Conservation (phyloP, 306 rosid species). For the Prosopis cineraria region DNA sequence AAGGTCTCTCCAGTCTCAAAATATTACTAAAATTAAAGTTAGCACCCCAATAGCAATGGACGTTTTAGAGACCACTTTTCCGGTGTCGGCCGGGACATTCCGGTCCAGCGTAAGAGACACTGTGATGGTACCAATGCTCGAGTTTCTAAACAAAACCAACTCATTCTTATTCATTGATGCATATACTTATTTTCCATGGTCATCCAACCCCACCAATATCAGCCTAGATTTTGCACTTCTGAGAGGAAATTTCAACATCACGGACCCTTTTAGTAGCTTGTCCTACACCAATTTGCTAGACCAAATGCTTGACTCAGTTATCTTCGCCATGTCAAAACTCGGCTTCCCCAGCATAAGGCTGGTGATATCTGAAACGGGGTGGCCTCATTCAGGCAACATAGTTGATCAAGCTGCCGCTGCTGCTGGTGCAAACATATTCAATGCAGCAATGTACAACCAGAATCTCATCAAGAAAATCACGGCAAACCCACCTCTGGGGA, state of each 20-base stretch:
- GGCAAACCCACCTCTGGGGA: constrained; percentile 58
- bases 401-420: constrained; percentile 38
- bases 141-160: constrained; percentile 58
- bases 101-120: constrained; percentile 41
- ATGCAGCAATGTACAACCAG: constrained; percentile 73
- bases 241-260: constrained; percentile 26
- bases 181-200: constrained; percentile 83
- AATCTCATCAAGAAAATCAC: constrained; percentile 59
- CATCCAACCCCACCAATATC: constrained; percentile 46
- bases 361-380: constrained; percentile 72
- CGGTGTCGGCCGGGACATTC: constrained; percentile 64
- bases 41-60: constrained; percentile 90
- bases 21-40: constrained; percentile 53
- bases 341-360: constrained; percentile 62
- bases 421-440: constrained; percentile 53
- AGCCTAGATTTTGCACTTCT: constrained; percentile 70
- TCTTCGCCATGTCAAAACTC: constrained; percentile 74
- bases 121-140: constrained; percentile 61
- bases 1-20: constrained; percentile 47
- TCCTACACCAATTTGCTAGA: constrained; percentile 73
- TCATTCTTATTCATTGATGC: constrained; percentile 78
- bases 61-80: constrained; percentile 56
- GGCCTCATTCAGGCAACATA: constrained; percentile 67
- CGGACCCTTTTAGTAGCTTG: constrained; percentile 54
- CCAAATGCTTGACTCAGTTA: constrained; percentile 81